Percentiles rank a stretch among this genome's conserved stretches.
These are phyloP conservation scores for Blastocladiella emersonii DNA, from an alignment of 371 early-diverging fungal species.

Conservation along the genomic window DNA sequence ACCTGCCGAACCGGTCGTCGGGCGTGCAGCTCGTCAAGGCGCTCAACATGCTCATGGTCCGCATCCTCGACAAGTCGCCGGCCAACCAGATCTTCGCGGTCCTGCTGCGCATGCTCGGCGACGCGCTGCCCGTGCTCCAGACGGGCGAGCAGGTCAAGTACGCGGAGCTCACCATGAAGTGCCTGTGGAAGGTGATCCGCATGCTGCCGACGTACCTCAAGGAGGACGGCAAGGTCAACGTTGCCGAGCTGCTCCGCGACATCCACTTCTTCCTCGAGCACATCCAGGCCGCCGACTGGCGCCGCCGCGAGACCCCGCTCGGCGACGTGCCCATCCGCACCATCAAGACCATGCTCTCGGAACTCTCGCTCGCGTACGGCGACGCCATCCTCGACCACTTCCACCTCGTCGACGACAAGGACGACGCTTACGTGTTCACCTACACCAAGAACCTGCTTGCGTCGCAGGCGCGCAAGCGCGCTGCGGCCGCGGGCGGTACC, in stretches of 20 bases:
- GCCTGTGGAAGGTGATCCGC: conserved; percentile 88
- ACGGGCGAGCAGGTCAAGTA: conserved; percentile 43
- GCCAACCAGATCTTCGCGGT: conserved; percentile 7
- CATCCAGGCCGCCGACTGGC: conserved; percentile 75
- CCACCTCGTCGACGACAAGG: conserved; percentile 45
- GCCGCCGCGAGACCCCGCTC: conserved; percentile 54
- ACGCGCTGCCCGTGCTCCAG: neutral
- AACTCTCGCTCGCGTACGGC: conserved; percentile 53
- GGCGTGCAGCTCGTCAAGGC: conserved; percentile 56
- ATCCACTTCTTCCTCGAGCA: conserved; percentile 67
- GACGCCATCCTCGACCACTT: conserved; percentile 44
- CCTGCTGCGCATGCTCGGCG: conserved; percentile 11
- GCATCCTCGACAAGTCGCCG: conserved; percentile 61
- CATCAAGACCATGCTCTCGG: conserved; percentile 75
- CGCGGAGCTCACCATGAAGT: conserved; percentile 86
- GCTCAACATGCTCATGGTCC: conserved; percentile 73
- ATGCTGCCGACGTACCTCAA: conserved; percentile 23
- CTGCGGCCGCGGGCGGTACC: neutral
- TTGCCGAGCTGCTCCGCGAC: conserved; percentile 47
- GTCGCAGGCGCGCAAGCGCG: neutral
- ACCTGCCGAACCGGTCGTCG: conserved; percentile 41
- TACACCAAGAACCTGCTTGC: conserved; percentile 45
- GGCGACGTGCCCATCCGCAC: conserved; percentile 88
- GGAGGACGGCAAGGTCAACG: conserved; percentile 16
- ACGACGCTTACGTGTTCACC: conserved; percentile 46